A percentile compares a stretch with the other conserved stretches of the same genome.
phyloP scores from a whole-genome alignment of 495 filamentous ascomycete genomes.

The Aspergillus kassunensis region DNA sequence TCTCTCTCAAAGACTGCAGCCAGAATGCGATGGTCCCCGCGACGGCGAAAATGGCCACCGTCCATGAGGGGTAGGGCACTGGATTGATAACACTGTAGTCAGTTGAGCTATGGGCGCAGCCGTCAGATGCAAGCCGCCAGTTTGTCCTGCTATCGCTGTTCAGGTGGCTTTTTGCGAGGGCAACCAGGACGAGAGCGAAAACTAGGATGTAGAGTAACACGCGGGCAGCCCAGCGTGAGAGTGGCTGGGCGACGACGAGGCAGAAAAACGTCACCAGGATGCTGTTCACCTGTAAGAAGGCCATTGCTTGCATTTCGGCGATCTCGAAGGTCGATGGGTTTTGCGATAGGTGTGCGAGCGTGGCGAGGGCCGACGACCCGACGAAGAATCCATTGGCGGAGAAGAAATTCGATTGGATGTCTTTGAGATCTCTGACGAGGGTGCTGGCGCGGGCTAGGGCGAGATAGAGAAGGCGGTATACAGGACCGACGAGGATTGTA shows the following conservation, averaged over 20 bases:
- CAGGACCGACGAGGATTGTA: constrained; percentile 5
- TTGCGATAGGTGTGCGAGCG: constrained; percentile 7
- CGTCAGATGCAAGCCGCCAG: constrained; percentile 9
- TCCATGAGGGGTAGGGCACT: constrained; percentile 7
- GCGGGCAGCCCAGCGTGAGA: constrained; percentile 8
- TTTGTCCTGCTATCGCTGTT: constrained; percentile 2
- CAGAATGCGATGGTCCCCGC: constrained; percentile 2
- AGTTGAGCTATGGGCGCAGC: constrained; percentile 9
- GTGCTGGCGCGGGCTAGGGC: neutral
- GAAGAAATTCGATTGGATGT: constrained; percentile 9
- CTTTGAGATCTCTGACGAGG: constrained; percentile 1
- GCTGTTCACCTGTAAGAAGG: constrained; percentile 11
- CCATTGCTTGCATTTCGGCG: constrained; percentile 11
- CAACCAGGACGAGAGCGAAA: constrained; percentile 7
- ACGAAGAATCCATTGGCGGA: constrained; percentile 10
- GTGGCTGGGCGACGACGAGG: constrained; percentile 7
- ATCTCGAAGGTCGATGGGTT: constrained; percentile 10
- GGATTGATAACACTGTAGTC: constrained; percentile 11
- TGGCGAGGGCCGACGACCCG: constrained; percentile 4
- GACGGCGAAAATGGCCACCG: constrained; percentile 8
- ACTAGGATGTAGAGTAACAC: constrained; percentile 4
- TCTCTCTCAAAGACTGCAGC: constrained; percentile 1
- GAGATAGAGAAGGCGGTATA: constrained; percentile 5
- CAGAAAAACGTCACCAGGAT: constrained; percentile 10
- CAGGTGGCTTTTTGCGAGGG: constrained; percentile 1